Evolutionary conservation across 1,139 yeast species (phyloP).

Genomic region (Dujonia santamariae): DNA sequence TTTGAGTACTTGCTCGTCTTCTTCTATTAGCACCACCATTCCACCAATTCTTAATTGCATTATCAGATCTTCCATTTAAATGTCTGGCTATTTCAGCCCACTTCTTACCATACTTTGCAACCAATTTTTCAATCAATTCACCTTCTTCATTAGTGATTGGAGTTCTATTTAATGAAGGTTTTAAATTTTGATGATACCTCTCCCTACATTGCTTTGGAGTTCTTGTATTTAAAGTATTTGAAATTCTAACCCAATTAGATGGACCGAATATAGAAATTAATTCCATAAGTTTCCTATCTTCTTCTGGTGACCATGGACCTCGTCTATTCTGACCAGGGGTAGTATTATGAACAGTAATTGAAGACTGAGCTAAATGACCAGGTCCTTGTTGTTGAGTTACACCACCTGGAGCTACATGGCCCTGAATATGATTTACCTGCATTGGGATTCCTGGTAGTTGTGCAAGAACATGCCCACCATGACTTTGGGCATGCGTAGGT

Average conservation of each 20-base stretch:
- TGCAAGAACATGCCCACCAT: too few relatives aligned
- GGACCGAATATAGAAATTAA: constrained; percentile 77
- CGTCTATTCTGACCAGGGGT: constrained; percentile 29
- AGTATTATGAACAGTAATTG: constrained; percentile 9
- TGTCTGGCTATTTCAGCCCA: constrained; percentile 96
- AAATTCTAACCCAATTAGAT: constrained; percentile 85
- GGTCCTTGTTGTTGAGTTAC: neutral
- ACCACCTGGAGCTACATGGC: too few relatives aligned
- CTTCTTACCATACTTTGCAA: constrained; percentile 75
- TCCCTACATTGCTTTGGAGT: constrained; percentile 94
- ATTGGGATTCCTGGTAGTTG: too few relatives aligned
- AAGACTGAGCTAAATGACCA: neutral
- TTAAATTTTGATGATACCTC: constrained; percentile 86
- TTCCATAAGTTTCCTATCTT: constrained; percentile 70
- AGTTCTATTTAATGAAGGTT: constrained; percentile 75
- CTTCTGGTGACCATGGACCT: constrained; percentile 92
- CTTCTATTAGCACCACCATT: constrained; percentile 87
- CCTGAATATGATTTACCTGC: too few relatives aligned
- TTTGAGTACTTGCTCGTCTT: constrained; percentile 44
- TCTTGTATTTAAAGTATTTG: constrained; percentile 69
- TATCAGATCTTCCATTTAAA: constrained; percentile 81
- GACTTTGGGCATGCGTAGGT: too few relatives aligned
- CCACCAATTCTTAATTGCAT: constrained; percentile 97
- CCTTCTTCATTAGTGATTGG: constrained; percentile 90
- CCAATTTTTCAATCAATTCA: constrained; percentile 72